phyloP scores from a whole-genome alignment of 2,329 filamentous ascomycete species.

The Xylariales sp. region DNA sequence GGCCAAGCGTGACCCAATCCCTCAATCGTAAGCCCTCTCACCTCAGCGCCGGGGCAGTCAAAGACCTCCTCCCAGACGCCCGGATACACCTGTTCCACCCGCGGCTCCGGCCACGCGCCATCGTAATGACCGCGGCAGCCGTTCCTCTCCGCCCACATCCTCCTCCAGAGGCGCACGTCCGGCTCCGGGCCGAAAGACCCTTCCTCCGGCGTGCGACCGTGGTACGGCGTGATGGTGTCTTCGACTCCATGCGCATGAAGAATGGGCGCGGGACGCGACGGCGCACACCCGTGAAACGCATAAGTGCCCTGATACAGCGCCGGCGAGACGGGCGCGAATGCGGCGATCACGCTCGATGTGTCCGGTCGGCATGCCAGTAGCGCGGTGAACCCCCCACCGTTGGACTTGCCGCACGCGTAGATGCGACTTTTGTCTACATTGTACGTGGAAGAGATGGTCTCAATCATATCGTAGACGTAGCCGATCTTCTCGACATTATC shows the following conservation, averaged over 20 bases:
- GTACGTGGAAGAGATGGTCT: conserved; percentile 14
- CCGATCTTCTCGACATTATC: conserved; percentile 13
- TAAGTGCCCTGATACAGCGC: conserved; percentile 14
- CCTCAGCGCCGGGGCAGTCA: conserved; percentile 13
- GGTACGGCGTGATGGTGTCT: conserved; percentile 12
- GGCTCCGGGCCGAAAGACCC: conserved; percentile 12
- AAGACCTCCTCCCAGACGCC: conserved; percentile 14
- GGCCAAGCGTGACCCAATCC: conserved; percentile 15
- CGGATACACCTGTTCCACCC: conserved; percentile 10
- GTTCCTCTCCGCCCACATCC: conserved; percentile 15
- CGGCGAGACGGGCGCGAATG: conserved; percentile 14
- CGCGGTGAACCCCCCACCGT: conserved; percentile 14
- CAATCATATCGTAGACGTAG: conserved; percentile 18
- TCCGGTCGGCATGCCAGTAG: conserved; percentile 14
- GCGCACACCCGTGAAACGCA: conserved; percentile 11
- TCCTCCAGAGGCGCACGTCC: conserved; percentile 12
- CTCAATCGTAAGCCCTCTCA: conserved; percentile 12
- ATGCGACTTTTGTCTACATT: conserved; percentile 13
- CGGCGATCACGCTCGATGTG: conserved; percentile 11
- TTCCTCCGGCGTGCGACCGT: conserved; percentile 9
- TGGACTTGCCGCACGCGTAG: conserved; percentile 15
- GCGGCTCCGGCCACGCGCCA: conserved; percentile 11
- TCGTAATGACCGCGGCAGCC: conserved; percentile 8
- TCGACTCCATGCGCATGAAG: conserved; percentile 13
- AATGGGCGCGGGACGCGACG: conserved; percentile 11